Evolutionary conservation across 163 green algal species (phyloP).

Genomic region (Coccomyxa subellipsoidea): DNA sequence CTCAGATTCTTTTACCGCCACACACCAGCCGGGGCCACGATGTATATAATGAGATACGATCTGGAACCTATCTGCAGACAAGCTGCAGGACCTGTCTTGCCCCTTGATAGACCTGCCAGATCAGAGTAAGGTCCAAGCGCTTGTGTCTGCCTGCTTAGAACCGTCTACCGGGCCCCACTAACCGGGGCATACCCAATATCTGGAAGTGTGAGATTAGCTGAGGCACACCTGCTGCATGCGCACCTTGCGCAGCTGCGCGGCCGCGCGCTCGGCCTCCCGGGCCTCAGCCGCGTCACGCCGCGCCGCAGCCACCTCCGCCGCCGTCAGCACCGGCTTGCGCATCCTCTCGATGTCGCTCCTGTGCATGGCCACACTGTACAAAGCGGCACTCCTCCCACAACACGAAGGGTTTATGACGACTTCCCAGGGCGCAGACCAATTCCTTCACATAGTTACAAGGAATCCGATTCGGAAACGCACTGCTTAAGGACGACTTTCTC

Average conservation of each 20-base stretch:
- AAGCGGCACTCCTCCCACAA: background rate
- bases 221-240: background rate
- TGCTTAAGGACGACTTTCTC: background rate
- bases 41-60: background rate
- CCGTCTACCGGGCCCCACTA: background rate
- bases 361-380: background rate
- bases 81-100: too few species aligned
- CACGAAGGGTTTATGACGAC: too few species aligned
- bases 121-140: too few species aligned
- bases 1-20: too few species aligned
- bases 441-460: too few species aligned
- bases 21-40: too few species aligned
- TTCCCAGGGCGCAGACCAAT: too few species aligned
- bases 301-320: conserved; percentile 39
- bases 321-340: conserved; percentile 22
- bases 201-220: background rate
- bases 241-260: background rate
- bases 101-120: too few species aligned
- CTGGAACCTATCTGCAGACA: background rate
- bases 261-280: background rate
- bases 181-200: background rate
- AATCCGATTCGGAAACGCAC: too few species aligned
- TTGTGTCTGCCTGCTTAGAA: too few species aligned
- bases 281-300: background rate
- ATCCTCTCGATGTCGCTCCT: background rate